Percentiles rank a stretch among this genome's conserved stretches.
Conservation (phyloP, 2,329 filamentous ascomycete species). For the Talaromyces sp. region DNA sequence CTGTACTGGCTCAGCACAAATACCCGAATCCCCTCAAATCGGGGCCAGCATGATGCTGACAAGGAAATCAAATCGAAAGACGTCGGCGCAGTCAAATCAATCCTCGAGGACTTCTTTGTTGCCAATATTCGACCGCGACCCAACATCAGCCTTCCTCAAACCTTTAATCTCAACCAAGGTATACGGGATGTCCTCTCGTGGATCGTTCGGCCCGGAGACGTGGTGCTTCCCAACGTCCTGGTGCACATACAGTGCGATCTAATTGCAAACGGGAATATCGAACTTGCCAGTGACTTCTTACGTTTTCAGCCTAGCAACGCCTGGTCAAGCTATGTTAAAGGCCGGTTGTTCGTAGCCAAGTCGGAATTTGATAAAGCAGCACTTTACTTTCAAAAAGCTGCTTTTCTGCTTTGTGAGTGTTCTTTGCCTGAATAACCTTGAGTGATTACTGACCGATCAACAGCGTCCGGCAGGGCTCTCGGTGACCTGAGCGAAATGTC, state of each 20-base stretch:
- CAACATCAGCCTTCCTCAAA: conserved; percentile 33
- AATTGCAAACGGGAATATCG: conserved; percentile 60
- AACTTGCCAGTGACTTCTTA: conserved; percentile 61
- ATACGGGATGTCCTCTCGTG: conserved; percentile 41
- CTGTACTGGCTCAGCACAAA: conserved; percentile 55
- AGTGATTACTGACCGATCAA: conserved; percentile 1
- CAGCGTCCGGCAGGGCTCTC: conserved; percentile 38
- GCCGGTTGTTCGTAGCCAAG: conserved; percentile 67
- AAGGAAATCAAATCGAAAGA: conserved; percentile 16
- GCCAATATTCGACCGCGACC: conserved; percentile 38
- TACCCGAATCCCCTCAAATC: conserved; percentile 28
- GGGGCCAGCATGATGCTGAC: conserved; percentile 18
- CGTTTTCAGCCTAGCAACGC: conserved; percentile 53
- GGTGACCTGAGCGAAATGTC: conserved; percentile 43
- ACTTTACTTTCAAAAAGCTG: conserved; percentile 72
- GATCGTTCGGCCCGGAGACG: conserved; percentile 48
- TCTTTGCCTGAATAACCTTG: background rate
- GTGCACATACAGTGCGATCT: conserved; percentile 65
- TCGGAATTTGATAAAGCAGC: conserved; percentile 70
- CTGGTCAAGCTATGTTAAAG: conserved; percentile 73
- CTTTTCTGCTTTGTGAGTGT: conserved; percentile 70
- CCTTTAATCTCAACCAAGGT: conserved; percentile 37
- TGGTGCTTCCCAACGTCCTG: conserved; percentile 53
- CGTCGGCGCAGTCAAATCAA: conserved; percentile 26
- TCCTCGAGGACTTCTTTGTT: conserved; percentile 42